These are phyloP conservation scores for Neofusicoccum ribis DNA, from an alignment of 2,329 filamentous ascomycete genomes.

Conservation along the genomic window DNA sequence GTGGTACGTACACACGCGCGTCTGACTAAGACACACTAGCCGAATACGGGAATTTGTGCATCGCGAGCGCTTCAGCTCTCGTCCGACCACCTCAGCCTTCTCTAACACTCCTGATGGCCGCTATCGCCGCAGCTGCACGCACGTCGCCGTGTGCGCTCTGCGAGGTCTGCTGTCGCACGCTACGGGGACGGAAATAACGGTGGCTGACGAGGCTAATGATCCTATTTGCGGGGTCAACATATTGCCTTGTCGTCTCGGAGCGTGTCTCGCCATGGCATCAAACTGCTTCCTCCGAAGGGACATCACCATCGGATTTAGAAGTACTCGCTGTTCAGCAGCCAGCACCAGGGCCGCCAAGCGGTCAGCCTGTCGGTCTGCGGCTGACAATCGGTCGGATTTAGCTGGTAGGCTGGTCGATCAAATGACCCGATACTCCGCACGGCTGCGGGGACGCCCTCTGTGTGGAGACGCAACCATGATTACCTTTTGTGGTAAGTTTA, in stretches of 20 bases:
- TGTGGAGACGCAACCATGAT: conserved; percentile 4
- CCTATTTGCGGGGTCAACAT: neutral
- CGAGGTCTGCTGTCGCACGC: neutral
- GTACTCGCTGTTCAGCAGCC: neutral
- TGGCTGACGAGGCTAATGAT: conserved; percentile 3
- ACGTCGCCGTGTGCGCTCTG: neutral
- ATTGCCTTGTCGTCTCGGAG: neutral
- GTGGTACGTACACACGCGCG: neutral
- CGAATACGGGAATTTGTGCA: conserved; percentile 4
- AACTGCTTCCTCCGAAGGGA: neutral
- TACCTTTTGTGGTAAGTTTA: neutral
- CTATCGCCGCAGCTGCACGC: neutral
- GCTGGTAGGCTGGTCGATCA: neutral
- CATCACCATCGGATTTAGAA: neutral
- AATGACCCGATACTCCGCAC: conserved; percentile 14
- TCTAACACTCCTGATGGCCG: neutral
- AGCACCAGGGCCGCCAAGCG: neutral
- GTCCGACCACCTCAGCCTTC: neutral
- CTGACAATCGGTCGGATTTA: conserved; percentile 13
- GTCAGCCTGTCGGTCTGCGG: neutral
- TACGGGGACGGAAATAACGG: neutral
- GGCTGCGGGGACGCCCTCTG: conserved; percentile 15
- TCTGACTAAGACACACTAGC: conserved; percentile 3
- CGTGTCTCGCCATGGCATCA: neutral
- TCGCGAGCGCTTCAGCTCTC: neutral